These are phyloP conservation scores for Aureobasidium pullulans DNA, from an alignment of 2,329 filamentous ascomycete genomes.

Conservation along the genomic window DNA sequence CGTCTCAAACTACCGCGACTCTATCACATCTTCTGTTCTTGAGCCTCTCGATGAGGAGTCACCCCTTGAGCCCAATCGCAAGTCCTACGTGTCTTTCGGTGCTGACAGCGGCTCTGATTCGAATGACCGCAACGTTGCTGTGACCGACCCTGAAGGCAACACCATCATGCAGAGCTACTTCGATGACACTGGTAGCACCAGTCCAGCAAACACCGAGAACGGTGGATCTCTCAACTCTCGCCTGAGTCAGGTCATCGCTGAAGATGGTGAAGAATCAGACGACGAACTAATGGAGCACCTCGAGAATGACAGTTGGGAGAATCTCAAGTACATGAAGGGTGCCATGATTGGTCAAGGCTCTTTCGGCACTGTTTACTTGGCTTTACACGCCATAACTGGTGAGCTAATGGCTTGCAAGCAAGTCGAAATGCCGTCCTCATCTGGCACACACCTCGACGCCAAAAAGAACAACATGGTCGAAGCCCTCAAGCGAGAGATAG, in stretches of 20 bases:
- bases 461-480: slow-evolving; percentile 98
- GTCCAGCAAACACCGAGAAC: slow-evolving; percentile 47
- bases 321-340: slow-evolving; percentile 99
- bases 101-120: slow-evolving; percentile 57
- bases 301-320: slow-evolving; percentile 87
- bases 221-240: slow-evolving; percentile 68
- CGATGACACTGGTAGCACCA: slow-evolving; percentile 69
- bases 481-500: slow-evolving; percentile 93
- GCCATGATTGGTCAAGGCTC: slow-evolving; percentile 94
- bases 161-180: slow-evolving; percentile 70
- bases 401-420: slow-evolving; percentile 98
- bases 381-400: slow-evolving; percentile 89
- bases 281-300: slow-evolving; percentile 86
- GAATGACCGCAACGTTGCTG: slow-evolving; percentile 61
- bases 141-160: slow-evolving; percentile 72
- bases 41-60: slow-evolving; percentile 90
- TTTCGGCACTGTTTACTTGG: slow-evolving; percentile 92
- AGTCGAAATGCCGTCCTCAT: slow-evolving; percentile 80
- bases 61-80: slow-evolving; percentile 75
- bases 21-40: slow-evolving; percentile 78
- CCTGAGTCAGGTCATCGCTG: slow-evolving; percentile 76
- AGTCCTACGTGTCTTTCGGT: slow-evolving; percentile 88
- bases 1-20: slow-evolving; percentile 67
- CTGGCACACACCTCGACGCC: slow-evolving; percentile 69
- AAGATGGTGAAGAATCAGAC: slow-evolving; percentile 87